phyloP scores from a whole-genome alignment of 2,329 filamentous ascomycete genomes.

The Aspergillus quadricinctus region DNA sequence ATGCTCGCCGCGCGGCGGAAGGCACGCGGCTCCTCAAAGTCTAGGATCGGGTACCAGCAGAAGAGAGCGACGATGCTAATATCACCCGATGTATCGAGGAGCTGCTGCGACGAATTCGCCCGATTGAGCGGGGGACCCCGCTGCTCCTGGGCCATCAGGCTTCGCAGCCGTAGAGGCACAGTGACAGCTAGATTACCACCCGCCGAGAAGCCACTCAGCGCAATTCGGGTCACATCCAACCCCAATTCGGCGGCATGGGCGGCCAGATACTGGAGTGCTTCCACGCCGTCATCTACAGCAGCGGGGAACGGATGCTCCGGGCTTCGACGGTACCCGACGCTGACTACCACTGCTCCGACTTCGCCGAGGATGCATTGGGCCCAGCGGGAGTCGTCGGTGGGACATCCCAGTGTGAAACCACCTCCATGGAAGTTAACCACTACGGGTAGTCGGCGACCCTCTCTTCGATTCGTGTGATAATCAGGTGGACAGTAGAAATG shows the following conservation, averaged over 20 bases:
- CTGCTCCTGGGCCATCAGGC: slow-evolving; percentile 23
- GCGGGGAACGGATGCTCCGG: slow-evolving; percentile 60
- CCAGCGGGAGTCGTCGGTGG: slow-evolving; percentile 60
- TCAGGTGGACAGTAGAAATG: slow-evolving; percentile 57
- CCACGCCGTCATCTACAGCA: slow-evolving; percentile 61
- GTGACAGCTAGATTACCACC: slow-evolving; percentile 61
- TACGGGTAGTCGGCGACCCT: slow-evolving; percentile 50
- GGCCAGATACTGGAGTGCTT: slow-evolving; percentile 57
- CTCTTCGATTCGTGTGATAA: slow-evolving; percentile 29
- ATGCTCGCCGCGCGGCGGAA: slow-evolving; percentile 54
- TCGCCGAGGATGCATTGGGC: slow-evolving; percentile 52
- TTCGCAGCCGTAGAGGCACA: slow-evolving; percentile 55
- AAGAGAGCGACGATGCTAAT: slow-evolving; percentile 54
- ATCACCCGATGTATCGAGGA: slow-evolving; percentile 35
- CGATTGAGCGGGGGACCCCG: slow-evolving; percentile 23
- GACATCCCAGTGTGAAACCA: slow-evolving; percentile 57
- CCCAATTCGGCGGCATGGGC: slow-evolving; percentile 53
- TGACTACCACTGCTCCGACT: slow-evolving; percentile 55
- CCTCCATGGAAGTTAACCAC: slow-evolving; percentile 63
- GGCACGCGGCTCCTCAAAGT: slow-evolving; percentile 58
- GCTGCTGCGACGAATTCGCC: slow-evolving; percentile 31
- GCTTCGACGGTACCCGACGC: slow-evolving; percentile 58
- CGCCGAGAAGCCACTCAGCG: slow-evolving; percentile 59
- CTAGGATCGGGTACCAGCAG: slow-evolving; percentile 60
- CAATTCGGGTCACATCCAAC: slow-evolving; percentile 55